Percentiles rank a stretch among this genome's conserved stretches.
Conservation (phyloP, 495 filamentous ascomycete genomes). For the Penicillium psychrofluorescens region DNA sequence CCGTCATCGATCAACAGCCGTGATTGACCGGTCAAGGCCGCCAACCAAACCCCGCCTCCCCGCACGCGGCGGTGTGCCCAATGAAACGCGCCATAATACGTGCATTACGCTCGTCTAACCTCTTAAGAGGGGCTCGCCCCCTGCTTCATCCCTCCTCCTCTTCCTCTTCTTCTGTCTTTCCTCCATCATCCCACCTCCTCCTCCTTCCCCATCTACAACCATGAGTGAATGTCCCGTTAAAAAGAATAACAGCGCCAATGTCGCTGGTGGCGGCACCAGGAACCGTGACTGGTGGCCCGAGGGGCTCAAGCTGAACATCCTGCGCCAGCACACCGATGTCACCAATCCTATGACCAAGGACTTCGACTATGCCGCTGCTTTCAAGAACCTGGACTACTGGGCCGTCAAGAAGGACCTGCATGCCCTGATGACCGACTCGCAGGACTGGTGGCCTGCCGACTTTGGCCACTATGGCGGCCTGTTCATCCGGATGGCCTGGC, state of each 20-base stretch:
- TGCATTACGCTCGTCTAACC: too few species aligned
- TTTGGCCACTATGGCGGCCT: constrained; percentile 72
- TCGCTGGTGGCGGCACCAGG: constrained; percentile 53
- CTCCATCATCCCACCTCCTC: too few species aligned
- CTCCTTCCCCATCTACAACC: background rate
- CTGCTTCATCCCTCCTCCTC: too few species aligned
- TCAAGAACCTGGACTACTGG: constrained; percentile 63
- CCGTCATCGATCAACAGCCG: too few species aligned
- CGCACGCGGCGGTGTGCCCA: too few species aligned
- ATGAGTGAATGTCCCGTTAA: constrained; percentile 45
- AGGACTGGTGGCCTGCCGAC: constrained; percentile 72
- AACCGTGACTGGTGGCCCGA: constrained; percentile 68
- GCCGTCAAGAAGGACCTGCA: constrained; percentile 63
- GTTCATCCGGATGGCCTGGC: constrained; percentile 73
- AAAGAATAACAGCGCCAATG: constrained; percentile 32
- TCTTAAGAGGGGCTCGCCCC: too few species aligned
- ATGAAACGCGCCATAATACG: too few species aligned
- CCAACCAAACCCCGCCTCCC: too few species aligned
- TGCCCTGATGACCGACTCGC: constrained; percentile 63
- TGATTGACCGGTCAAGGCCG: too few species aligned
- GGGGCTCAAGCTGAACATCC: constrained; percentile 56
- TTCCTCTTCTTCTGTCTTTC: too few species aligned
- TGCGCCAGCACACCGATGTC: constrained; percentile 58
- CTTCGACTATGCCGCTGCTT: constrained; percentile 62
- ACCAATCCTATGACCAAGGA: constrained; percentile 52